Evolutionary conservation across 2,329 filamentous ascomycete genomes (phyloP), one percentile per base, ranked within the genome.

Genomic region (Lithohypha guttulata): DNA sequence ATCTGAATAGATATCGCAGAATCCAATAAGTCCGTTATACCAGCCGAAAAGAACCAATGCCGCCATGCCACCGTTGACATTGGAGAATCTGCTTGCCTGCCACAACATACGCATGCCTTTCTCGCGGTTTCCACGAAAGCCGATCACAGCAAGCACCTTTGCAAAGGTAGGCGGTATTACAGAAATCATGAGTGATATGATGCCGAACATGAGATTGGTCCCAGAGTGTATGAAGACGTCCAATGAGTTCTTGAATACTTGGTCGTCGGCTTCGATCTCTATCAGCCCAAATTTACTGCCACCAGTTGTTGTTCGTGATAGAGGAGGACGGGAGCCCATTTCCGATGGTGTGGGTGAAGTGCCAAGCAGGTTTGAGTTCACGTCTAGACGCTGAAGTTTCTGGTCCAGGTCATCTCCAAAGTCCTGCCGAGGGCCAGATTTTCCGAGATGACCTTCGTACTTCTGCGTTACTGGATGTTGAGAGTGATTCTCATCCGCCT

Each of bases 211-310:
- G 59, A 95, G 80, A 55, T 83, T 91, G 4, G 79, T 76, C 7
- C 86, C 89, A 0, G 84, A 87, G 57, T 94, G 85, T 25, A 95
- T 79, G 56, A 95, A 98, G 15, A 81, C 63, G 57, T 96, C 89
- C 13, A 89, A 74, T 0, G 83, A 77, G 43, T 87, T 77, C 25
- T 73, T 76, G 49, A 89, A 81, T 2, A 77, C 63, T 4, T 76
- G 69, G 1, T 75, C 72, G 43, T 81, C 76, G 5, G 71, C 64
- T 21, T 73, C 71, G 42, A 70, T 50, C 47, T 63, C 58, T 31
- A 66, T 54, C 33, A 58, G 51, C 11, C 57, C 54, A 1, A 51
- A 45, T 10, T 46, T 42, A 25, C 39, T 30, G 3, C 23, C 31
- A 22, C 26, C 33, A 47, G 50, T 15, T 35, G 29, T 4, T 45